Conservation (phyloP, 2,329 filamentous ascomycete species). For the Cladophialophora yegresii region DNA sequence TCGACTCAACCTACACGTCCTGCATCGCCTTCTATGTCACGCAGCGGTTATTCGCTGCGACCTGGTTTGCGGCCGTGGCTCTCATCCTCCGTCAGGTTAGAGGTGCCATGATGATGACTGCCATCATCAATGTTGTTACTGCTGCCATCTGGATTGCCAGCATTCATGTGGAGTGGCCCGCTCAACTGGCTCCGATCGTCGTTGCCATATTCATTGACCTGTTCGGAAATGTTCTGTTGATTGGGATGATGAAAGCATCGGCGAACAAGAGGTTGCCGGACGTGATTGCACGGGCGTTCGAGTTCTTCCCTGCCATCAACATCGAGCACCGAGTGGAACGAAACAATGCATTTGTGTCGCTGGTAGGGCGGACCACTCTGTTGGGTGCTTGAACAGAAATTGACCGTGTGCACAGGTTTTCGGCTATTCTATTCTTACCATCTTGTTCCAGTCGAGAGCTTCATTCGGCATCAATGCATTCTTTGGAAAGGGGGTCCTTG, state of each 20-base stretch:
- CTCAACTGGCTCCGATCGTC: conserved; percentile 59
- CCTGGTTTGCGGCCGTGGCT: conserved; percentile 41
- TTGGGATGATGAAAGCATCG: conserved; percentile 42
- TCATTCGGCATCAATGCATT: conserved; percentile 42
- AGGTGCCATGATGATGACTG: conserved; percentile 56
- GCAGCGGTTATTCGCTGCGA: conserved; percentile 56
- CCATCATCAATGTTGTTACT: conserved; percentile 51
- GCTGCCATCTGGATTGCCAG: conserved; percentile 61
- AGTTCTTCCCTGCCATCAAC: conserved; percentile 64
- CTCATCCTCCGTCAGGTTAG: conserved; percentile 58
- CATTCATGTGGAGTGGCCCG: conserved; percentile 59
- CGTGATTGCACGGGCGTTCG: conserved; percentile 45
- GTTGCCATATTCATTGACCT: conserved; percentile 59
- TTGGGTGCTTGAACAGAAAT: background rate
- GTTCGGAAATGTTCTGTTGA: conserved; percentile 47
- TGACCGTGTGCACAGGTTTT: conserved; percentile 41
- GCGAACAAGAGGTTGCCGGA: background rate
- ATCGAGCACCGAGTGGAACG: conserved; percentile 68
- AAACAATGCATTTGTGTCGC: conserved; percentile 64
- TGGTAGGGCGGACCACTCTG: conserved; percentile 43
- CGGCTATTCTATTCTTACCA: conserved; percentile 64
- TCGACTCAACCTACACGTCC: conserved; percentile 57
- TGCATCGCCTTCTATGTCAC: conserved; percentile 64
- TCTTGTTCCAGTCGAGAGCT: conserved; percentile 40
- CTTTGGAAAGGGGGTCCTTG: conserved; percentile 64